Evolutionary conservation across 768 basidiomycete genomes (phyloP).

Genomic region (Mycena venus): DNA sequence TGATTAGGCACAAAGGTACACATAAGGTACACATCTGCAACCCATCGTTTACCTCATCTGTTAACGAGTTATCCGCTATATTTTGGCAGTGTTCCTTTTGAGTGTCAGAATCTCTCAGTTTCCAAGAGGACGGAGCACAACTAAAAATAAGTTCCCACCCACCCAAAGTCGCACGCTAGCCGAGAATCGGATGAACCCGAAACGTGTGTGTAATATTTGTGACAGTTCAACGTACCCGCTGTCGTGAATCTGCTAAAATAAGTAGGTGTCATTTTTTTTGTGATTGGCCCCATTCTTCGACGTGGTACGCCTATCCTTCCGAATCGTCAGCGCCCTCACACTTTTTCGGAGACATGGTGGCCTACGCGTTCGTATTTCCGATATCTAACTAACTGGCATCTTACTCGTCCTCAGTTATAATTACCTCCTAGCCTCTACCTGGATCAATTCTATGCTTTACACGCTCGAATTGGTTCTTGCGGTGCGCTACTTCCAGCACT

Average conservation of each 20-base stretch:
- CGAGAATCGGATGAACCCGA: background rate
- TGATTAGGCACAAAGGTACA: no score
- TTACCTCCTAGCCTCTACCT: background rate
- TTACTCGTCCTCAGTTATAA: background rate
- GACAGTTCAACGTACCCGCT: background rate
- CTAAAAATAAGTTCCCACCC: no score
- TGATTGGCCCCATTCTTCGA: no score
- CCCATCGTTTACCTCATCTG: no score
- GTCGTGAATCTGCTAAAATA: background rate
- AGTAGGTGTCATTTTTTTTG: background rate
- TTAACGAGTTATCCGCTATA: no score
- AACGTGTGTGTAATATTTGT: background rate
- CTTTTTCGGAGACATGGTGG: background rate
- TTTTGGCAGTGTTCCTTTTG: no score
- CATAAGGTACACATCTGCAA: no score
- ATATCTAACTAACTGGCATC: background rate
- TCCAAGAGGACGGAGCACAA: no score
- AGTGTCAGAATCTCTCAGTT: no score
- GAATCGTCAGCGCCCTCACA: background rate
- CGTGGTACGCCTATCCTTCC: no score
- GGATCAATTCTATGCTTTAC: slow-evolving; percentile 8
- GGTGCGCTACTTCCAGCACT: background rate
- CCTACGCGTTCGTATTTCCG: background rate
- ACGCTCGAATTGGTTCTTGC: background rate
- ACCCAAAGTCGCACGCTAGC: background rate